Evolutionary conservation across 768 basidiomycete genomes (phyloP).

Genomic region (Glaciozyma martinii): DNA sequence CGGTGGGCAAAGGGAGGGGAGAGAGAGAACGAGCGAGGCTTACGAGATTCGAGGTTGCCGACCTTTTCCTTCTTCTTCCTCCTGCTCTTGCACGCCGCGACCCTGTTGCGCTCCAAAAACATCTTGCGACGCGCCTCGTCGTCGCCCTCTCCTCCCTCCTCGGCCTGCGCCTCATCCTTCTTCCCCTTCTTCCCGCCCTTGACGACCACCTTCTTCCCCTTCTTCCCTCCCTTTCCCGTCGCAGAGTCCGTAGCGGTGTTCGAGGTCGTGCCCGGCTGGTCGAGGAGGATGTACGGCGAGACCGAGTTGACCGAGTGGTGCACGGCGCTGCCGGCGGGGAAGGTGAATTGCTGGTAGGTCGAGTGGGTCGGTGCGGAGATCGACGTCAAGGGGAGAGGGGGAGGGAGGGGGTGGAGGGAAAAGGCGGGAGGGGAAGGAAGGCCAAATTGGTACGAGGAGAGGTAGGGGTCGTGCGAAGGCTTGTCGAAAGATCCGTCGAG

Average conservation of each 20-base stretch:
- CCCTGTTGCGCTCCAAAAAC: constrained; percentile 31
- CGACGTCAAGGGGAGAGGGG: not conserved
- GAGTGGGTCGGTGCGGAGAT: not conserved
- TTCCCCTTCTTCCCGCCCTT: constrained; percentile 6
- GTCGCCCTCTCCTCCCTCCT: not conserved
- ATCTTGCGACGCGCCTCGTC: constrained; percentile 22
- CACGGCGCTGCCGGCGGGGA: not conserved
- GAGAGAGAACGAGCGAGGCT: not conserved
- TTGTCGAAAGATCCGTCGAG: not conserved
- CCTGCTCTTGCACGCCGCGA: constrained; percentile 33
- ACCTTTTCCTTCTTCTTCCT: constrained; percentile 34
- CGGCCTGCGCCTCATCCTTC: not conserved
- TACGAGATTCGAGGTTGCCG: constrained; percentile 22
- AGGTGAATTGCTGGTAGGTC: constrained; percentile 1
- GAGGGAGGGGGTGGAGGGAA: not conserved
- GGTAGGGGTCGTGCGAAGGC: not conserved
- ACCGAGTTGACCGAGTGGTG: not conserved
- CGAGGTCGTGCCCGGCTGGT: not conserved
- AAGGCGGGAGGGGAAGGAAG: not conserved
- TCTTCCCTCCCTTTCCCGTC: not conserved
- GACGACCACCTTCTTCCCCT: constrained; percentile 12
- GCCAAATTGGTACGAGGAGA: not conserved
- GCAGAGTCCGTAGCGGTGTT: not conserved
- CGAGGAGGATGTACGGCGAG: not conserved
- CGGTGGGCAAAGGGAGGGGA: too few species aligned